These are phyloP conservation scores for Mytilinidion resinicola DNA, from an alignment of 495 filamentous ascomycete genomes.

Conservation along the genomic window DNA sequence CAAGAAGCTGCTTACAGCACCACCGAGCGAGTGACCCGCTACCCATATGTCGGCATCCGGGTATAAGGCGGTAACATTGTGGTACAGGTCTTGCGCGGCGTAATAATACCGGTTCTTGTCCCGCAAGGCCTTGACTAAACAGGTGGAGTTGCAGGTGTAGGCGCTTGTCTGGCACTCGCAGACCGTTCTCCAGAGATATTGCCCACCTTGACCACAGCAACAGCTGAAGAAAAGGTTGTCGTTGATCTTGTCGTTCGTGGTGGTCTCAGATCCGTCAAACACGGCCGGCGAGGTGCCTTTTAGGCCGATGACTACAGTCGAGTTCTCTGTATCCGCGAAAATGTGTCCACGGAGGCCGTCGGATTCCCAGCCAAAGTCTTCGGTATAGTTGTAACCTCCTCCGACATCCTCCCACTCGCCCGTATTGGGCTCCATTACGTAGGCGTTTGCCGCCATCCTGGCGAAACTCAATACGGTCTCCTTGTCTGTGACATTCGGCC, in stretches of 20 bases:
- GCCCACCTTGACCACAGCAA: constrained; percentile 89
- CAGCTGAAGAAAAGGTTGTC: constrained; percentile 98
- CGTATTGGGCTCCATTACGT: constrained; percentile 62
- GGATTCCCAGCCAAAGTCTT: constrained; percentile 80
- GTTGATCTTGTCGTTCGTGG: constrained; percentile 94
- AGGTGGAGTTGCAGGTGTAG: constrained; percentile 87
- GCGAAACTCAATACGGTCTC: constrained; percentile 77
- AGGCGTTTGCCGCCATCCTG: constrained; percentile 81
- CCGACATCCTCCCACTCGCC: constrained; percentile 77
- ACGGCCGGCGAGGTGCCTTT: constrained; percentile 78
- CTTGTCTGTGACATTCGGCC: constrained; percentile 82
- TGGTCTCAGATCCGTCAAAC: constrained; percentile 91
- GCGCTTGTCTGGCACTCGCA: constrained; percentile 82
- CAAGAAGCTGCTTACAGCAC: constrained; percentile 74
- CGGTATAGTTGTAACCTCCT: constrained; percentile 71
- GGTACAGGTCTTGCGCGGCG: constrained; percentile 77
- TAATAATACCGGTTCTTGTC: constrained; percentile 87
- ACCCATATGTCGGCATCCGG: constrained; percentile 83
- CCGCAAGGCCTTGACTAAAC: constrained; percentile 64
- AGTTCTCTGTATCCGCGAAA: constrained; percentile 77
- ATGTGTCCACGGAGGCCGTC: constrained; percentile 91
- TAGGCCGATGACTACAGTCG: constrained; percentile 81
- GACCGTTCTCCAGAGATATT: constrained; percentile 76
- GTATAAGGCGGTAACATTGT: constrained; percentile 85
- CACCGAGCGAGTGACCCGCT: constrained; percentile 83